phyloP scores from a whole-genome alignment of 1,139 yeast species.

The Yamadazyma blattariae region DNA sequence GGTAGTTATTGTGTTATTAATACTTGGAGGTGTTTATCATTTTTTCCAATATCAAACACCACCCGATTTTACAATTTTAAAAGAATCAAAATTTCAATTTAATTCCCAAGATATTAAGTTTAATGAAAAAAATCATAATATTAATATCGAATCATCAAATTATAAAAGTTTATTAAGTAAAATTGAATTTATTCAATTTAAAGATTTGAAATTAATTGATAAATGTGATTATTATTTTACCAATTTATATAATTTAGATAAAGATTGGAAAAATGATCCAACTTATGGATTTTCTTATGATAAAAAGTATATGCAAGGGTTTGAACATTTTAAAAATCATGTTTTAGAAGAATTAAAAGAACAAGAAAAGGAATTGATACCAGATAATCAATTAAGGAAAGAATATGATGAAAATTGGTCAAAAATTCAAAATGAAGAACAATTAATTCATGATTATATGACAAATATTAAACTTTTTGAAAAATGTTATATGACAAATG shows the following conservation, averaged over 20 bases:
- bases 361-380: constrained; percentile 3
- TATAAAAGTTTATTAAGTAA: constrained; percentile 10
- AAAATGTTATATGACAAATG: constrained; percentile 33
- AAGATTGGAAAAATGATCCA: constrained; percentile 17
- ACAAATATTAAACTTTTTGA: constrained; percentile 41
- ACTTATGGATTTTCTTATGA: constrained; percentile 12
- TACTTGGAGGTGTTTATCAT: neutral
- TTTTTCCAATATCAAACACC: constrained; percentile 1
- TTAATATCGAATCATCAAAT: constrained; percentile 7
- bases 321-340: constrained; percentile 12
- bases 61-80: constrained; percentile 2
- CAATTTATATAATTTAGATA: constrained; percentile 8
- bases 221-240: constrained; percentile 15
- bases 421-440: constrained; percentile 22
- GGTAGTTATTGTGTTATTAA: neutral
- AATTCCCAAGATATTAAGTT: neutral
- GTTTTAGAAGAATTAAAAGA: constrained; percentile 2
- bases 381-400: constrained; percentile 2
- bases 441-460: constrained; percentile 36
- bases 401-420: constrained; percentile 10
- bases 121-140: constrained; percentile 2
- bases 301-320: constrained; percentile 13
- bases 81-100: constrained; percentile 1
- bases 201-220: neutral
- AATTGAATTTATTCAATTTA: constrained; percentile 5